Base-by-base conservation (phyloP, 371 early-diverging fungal species). In the Nematocida sp. region DNA sequence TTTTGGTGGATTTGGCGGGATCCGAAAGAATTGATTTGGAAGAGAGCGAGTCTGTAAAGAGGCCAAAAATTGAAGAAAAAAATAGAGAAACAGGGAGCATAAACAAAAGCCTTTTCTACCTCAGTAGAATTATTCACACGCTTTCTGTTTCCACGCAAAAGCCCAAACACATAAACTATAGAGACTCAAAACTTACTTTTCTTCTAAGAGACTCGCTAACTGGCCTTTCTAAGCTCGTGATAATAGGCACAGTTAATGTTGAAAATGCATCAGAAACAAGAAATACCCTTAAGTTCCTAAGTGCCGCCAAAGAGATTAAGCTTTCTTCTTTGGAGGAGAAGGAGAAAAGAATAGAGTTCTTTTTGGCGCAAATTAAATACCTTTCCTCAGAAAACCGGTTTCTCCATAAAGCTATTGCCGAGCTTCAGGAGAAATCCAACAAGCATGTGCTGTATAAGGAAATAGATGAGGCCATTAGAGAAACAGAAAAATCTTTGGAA, bases 1-100 rank as follows among this genome's bases (percentile, higher is more conserved):
- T 86, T 76, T 77, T 89, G 48, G 88, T 89, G 20, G 89, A 89
- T 86, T 79, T 89, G 35, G 89, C 89, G 47, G 89, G 89, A 80
- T 88, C 88, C 57, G 89, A 89, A 66, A 82, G 87, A 33, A 83
- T 86, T 2, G 77, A 81, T 18, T 32, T 23, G 16, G 32, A 20
- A 18, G 13, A 25, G 13, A 25, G 5, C 30, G 32, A 20, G 0
- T 51, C n/a, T 36, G 9, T 18, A n/a, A 36, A 26, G 26, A 77
- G 68, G 25, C 67, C 20, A 26, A 69, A 25, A n/a, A 63, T 30
- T 35, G 16, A 33, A 23, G 48, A 75, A 38, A 48, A 38, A 39
- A 66, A 49, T 4, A 77, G 86, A 30, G 89, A 89, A 79, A 88
- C 89, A 25, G 81, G 80, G 20, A 85, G 85, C 79, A 89, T 89